Evolutionary conservation across 2,329 filamentous ascomycete genomes (phyloP).

Genomic region (Monosporascus sp.): DNA sequence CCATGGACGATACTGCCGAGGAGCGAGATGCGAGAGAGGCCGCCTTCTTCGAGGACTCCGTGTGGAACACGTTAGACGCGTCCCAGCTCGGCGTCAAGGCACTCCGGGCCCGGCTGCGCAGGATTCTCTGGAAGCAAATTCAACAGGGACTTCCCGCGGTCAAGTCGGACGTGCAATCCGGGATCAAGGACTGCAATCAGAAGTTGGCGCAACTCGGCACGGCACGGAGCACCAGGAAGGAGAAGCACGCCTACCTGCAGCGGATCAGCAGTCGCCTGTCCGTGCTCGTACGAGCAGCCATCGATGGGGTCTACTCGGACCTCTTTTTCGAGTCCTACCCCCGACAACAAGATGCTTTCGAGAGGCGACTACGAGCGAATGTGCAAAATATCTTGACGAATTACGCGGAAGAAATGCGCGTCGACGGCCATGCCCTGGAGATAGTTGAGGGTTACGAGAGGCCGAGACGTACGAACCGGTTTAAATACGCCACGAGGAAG

Average conservation of each 20-base stretch:
- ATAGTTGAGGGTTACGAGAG: slow-evolving; percentile 15
- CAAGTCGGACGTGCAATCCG: slow-evolving; percentile 26
- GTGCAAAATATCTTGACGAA: slow-evolving; percentile 16
- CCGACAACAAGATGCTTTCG: slow-evolving; percentile 17
- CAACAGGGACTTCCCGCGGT: slow-evolving; percentile 26
- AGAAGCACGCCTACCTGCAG: slow-evolving; percentile 40
- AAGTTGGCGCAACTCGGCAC: slow-evolving; percentile 37
- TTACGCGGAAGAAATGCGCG: slow-evolving; percentile 18
- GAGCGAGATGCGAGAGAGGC: slow-evolving; percentile 28
- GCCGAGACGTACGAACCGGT: slow-evolving; percentile 3
- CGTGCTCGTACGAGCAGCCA: slow-evolving; percentile 32
- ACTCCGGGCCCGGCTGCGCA: slow-evolving; percentile 35
- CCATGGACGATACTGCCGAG: slow-evolving; percentile 16
- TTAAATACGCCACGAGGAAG: slow-evolving; percentile 7
- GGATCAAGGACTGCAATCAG: slow-evolving; percentile 23
- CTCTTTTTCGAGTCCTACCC: slow-evolving; percentile 34
- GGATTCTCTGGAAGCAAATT: slow-evolving; percentile 32
- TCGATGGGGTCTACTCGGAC: slow-evolving; percentile 38
- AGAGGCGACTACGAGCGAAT: slow-evolving; percentile 18
- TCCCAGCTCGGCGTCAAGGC: slow-evolving; percentile 31
- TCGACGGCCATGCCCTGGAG: slow-evolving; percentile 18
- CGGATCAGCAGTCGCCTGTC: slow-evolving; percentile 32
- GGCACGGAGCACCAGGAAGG: slow-evolving; percentile 30
- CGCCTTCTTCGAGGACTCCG: slow-evolving; percentile 26
- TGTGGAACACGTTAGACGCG: slow-evolving; percentile 17